Evolutionary conservation across 331 rosid species (phyloP).

Genomic region (Malus hybrid): DNA sequence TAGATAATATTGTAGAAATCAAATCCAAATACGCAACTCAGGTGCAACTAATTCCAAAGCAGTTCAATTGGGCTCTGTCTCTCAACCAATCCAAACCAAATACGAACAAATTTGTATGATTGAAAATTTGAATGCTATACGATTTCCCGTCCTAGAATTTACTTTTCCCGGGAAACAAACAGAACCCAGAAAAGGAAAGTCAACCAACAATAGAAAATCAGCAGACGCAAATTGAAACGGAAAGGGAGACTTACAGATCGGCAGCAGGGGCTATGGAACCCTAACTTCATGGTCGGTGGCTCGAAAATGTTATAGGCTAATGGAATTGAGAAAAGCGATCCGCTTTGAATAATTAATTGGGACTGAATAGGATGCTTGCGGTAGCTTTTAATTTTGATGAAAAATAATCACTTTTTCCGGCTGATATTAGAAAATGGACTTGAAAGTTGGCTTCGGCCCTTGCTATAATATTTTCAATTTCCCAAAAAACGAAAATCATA

Average conservation of each 20-base stretch:
- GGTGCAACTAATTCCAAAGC: background rate
- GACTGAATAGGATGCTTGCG: background rate
- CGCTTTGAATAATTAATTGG: background rate
- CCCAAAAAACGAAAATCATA: too few relatives aligned
- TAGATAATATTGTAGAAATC: background rate
- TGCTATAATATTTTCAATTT: too few relatives aligned
- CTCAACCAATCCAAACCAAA: background rate
- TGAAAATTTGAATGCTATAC: background rate
- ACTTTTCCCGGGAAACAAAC: background rate
- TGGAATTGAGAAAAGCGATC: background rate
- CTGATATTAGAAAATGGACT: background rate
- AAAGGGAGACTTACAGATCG: constrained; percentile 31
- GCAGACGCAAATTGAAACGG: background rate
- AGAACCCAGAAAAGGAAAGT: background rate
- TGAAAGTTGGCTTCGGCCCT: too few relatives aligned
- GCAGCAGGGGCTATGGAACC: constrained; percentile 20
- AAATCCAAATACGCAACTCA: background rate
- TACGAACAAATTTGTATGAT: background rate
- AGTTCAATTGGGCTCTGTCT: background rate
- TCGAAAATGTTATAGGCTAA: background rate
- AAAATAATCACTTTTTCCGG: background rate
- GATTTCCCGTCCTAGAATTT: background rate
- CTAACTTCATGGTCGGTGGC: constrained; percentile 35
- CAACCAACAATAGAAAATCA: background rate
- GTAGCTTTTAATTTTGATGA: background rate